Evolutionary conservation across 345 rosid genomes (phyloP), one percentile per base, ranked within the genome.

Genomic region (Erucastrum elatum): DNA sequence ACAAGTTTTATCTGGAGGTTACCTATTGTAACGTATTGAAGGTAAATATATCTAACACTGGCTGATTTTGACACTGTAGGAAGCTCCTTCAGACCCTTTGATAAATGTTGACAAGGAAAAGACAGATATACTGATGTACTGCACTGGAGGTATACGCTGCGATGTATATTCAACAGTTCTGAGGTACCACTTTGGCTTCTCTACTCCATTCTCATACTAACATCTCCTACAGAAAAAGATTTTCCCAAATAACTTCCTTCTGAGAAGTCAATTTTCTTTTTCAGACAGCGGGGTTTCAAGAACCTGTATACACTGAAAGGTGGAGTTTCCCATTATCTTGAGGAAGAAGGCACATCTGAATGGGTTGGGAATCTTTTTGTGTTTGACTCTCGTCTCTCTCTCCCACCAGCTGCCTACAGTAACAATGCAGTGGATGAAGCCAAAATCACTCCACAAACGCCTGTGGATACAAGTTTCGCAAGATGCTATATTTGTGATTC

Each of bases 141-240:
- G 98, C 70, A 94, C 98, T 1, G 97, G 98, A 13, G 98, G 98
- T 61, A 92, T 92, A 49, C 97, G 95, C n/a, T 92, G 98, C 31
- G 97, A 94, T 75, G 95, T 94, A 75, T 94, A 90, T 82, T 94
- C 98, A 69, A 85, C 94, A 34, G 87, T 94, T 66, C 83, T 94
- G 64, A 92, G 97, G 98, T 94, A 85, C 44, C 68, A 65, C 6
- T 29, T 35, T 76, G 16, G 68, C 70, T 75, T 35, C 59, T 17
- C 55, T 15, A 26, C 21, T 72, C 34, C n/a, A 26, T 66, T 71
- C 2, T 66, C 51, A 33, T 59, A 71, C 51, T 66, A 64, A 1
- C 25, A 64, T 59, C 68, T 78, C 31, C 70, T 67, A 29, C 13
- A 29, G 3, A 2, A 67, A n/a, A 51, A 4, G 53, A n/a, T 61